Conservation (phyloP, 805 yeast genomes). For the Cyberlindnera subsufficiens region DNA sequence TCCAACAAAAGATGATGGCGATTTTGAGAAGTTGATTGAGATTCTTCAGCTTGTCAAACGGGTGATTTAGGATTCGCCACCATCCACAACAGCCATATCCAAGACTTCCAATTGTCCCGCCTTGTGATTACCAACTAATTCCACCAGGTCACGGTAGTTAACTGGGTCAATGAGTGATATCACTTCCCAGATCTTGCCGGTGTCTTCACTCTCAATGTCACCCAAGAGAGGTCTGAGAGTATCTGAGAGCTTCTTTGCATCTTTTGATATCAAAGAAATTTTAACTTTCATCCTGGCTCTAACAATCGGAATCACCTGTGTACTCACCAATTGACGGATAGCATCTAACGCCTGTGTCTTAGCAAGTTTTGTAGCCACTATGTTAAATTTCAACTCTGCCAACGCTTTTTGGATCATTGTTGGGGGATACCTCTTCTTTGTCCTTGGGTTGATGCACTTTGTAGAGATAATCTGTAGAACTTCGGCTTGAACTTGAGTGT, state of each 20-base stretch:
- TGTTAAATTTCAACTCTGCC: conserved; percentile 70
- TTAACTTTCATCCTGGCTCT: conserved; percentile 90
- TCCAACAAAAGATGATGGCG: conserved; percentile 2
- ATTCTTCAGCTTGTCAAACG: conserved; percentile 13
- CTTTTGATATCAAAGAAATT: conserved; percentile 50
- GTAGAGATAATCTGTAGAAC: conserved; percentile 78
- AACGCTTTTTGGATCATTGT: conserved; percentile 89
- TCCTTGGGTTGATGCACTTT: conserved; percentile 85
- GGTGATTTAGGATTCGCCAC: conserved; percentile 30
- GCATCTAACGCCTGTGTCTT: conserved; percentile 91
- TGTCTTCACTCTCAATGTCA: conserved; percentile 36
- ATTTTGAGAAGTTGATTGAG: conserved; percentile 13
- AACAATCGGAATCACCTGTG: conserved; percentile 87
- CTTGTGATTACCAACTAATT: conserved; percentile 41
- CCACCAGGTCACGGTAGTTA: conserved; percentile 64
- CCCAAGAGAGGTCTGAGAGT: conserved; percentile 37
- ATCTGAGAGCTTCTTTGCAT: conserved; percentile 39
- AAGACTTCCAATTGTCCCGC: conserved; percentile 75
- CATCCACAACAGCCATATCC: conserved; percentile 83
- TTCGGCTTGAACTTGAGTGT: conserved; percentile 72
- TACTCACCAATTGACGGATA: conserved; percentile 65
- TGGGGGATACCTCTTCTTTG: conserved; percentile 89
- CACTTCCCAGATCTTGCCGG: conserved; percentile 45
- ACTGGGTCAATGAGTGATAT: conserved; percentile 82
- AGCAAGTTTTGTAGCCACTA: conserved; percentile 66